Base-by-base conservation (phyloP, 306 rosid genomes). In the Crataegus laevigata region DNA sequence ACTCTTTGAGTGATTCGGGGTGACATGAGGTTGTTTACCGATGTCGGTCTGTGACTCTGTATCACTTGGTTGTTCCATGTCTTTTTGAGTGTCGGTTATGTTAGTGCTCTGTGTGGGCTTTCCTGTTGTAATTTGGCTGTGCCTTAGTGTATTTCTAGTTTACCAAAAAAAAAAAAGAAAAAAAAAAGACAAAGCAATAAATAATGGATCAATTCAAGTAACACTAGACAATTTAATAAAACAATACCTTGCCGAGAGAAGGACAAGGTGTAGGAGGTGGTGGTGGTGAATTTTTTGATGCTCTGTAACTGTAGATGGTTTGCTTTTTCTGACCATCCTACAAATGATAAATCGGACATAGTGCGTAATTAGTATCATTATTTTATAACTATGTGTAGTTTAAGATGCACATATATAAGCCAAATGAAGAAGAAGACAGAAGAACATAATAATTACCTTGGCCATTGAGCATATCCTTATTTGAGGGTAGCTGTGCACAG, bases 391-490 rank as follows among this genome's bases (percentile, higher is more conserved):
- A 50, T 38, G 8, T 14, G 17, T 3, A 34, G 8, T 32, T 34
- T 34, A 15, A 5, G 57, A 1, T 14, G 55, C 55, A 50, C 18
- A 50, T 50, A 50, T 4, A 50, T 50, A 17, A 50, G 21, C 18
- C n/a, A 50, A n/a, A 21, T 9, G n/a, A 7, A 7, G 8, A 52
- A 18, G 3, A 17, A 52, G 58, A 52, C 22, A 52, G 22, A 19
- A 17, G 7, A 19, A 52, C 3, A 2, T 4, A 55, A 8, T 60
- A 14, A 24, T 32, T 62, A 71, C 81, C 76, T 61, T 19, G 28
- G 28, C 38, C 81, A 70, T 77, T 70, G 76, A 77, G 43, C 66
- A 63, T 7, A 70, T 71, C 45, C 30, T 78, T 71, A 47, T 28
- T 45, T 29, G 52, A 6, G 64, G 54, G 72, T 62, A 62, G 64